A percentile compares a stretch with the other conserved stretches of the same genome.
Evolutionary conservation across 1,284 basidiomycete genomes (phyloP).

Genomic region (Bjerkandera adusta): DNA sequence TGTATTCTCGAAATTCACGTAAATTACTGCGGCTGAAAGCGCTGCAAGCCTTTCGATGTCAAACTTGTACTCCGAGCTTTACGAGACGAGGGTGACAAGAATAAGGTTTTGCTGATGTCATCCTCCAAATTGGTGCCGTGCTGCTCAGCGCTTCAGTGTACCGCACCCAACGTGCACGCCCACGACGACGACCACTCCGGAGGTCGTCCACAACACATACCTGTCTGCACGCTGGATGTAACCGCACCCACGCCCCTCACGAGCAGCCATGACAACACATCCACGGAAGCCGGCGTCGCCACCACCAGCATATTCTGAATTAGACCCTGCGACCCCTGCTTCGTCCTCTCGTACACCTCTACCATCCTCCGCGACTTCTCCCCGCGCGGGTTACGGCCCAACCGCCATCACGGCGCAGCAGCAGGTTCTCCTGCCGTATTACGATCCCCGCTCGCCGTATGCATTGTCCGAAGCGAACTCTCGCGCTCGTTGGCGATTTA

Average conservation of each 20-base stretch:
- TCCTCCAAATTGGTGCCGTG: background rate
- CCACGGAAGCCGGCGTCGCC: conserved; percentile 24
- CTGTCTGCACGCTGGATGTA: too few relatives aligned
- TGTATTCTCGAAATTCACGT: background rate
- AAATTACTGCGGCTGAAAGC: background rate
- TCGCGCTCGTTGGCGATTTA: conserved; percentile 30
- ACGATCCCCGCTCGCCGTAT: conserved; percentile 31
- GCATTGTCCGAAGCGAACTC: conserved; percentile 26
- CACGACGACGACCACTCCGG: background rate
- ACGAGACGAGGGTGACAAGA: conserved; percentile 1
- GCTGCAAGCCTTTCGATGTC: background rate
- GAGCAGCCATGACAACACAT: too few relatives aligned
- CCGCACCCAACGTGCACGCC: background rate
- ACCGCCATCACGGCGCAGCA: conserved; percentile 28
- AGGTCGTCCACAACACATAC: too few relatives aligned
- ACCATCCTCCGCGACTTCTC: conserved; percentile 15
- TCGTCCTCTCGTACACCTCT: conserved; percentile 10
- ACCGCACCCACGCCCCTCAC: too few relatives aligned
- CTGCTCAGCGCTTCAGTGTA: conserved; percentile 1
- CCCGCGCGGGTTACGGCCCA: conserved; percentile 28
- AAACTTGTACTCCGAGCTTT: too few relatives aligned
- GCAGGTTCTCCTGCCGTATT: conserved; percentile 31
- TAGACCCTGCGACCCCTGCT: conserved; percentile 14
- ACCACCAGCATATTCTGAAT: conserved; percentile 28
- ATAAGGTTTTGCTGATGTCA: conserved; percentile 8